A percentile compares a stretch with the other conserved stretches of the same genome.
These are phyloP conservation scores for Macadamia tetraphylla DNA, from an alignment of 164 flowering plant genomes.

Conservation along the genomic window DNA sequence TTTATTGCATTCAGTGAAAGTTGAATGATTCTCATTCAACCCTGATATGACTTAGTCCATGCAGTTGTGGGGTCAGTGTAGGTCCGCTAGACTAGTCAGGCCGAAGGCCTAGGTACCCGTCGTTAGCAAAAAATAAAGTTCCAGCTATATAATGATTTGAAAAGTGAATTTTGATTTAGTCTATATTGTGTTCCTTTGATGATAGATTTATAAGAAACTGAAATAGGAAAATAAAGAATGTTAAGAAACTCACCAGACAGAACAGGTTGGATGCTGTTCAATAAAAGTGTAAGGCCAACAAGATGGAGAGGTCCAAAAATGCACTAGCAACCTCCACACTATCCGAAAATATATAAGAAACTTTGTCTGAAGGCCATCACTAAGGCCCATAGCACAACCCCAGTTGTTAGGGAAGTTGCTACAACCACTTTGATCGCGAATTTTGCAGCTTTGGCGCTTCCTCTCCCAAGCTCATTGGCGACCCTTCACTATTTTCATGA, in stretches of 20 bases:
- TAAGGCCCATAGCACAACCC: slow-evolving; percentile 24
- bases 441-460: slow-evolving; percentile 30
- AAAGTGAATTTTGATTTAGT: too few relatives aligned
- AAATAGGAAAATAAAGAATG: too few relatives aligned
- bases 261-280: slow-evolving; percentile 39
- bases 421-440: slow-evolving; percentile 22
- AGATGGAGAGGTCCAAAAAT: slow-evolving; percentile 26
- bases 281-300: slow-evolving; percentile 32
- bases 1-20: too few relatives aligned
- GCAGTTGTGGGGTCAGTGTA: too few relatives aligned
- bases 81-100: too few relatives aligned
- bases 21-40: too few relatives aligned
- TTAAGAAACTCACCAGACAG: slow-evolving; percentile 24
- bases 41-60: too few relatives aligned
- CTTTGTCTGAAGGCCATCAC: slow-evolving; percentile 18
- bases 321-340: slow-evolving; percentile 24
- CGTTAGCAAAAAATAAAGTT: too few relatives aligned
- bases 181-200: too few relatives aligned
- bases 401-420: slow-evolving; percentile 23
- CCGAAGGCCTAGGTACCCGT: too few relatives aligned
- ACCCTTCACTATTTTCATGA: slow-evolving; percentile 27
- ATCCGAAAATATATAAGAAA: slow-evolving; percentile 27
- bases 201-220: too few relatives aligned
- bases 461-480: slow-evolving; percentile 42
- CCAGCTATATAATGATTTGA: too few relatives aligned